Base-by-base conservation (phyloP, 441 rosid genomes). In the Pelargonium myrrhifolium region DNA sequence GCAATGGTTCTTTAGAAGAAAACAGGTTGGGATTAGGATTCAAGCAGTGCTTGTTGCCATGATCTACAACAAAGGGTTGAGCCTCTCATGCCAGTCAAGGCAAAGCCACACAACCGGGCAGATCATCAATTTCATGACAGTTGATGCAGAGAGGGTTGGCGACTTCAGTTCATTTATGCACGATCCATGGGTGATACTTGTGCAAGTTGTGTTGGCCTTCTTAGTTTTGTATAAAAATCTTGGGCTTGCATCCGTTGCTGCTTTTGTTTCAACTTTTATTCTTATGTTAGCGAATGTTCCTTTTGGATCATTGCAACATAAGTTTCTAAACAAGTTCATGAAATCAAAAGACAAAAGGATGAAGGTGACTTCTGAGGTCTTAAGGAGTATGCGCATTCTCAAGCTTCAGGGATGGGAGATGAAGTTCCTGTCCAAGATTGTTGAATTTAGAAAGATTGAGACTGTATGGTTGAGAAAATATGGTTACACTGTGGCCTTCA, bases 361-460 rank as follows among this genome's bases (percentile, higher is more conserved):
- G 90, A 87, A 82, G 69, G 78, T 77, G 1, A 87, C 88, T 15
- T 79, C 87, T 2, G 89, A 85, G 72, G 77, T 78, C 61, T 68
- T 85, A 59, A 74, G 82, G 66, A 85, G 82, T 71, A 85, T 87
- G 87, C 82, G 80, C 65, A 87, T 87, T 78, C 85, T 84, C 67
- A 87, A 87, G 71, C 84, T 87, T 74, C 93, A 87, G 72, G 93
- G 77, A 5, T 87, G 90, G 90, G 93, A 87, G 76, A 84, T 85
- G 85, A 87, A 84, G 72, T 85, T 87, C 74, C 56, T 87, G 70
- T 78, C 84, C 8, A 84, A 81, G 74, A 72, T 87, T 62, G 17
- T 70, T 28, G 82, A 83, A 37, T 75, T 85, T 6, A 76, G 87
- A 70, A 56, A 77, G 39, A 61, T 7, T 0, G 89, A 87, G 76